Evolutionary conservation across 441 rosid species (phyloP), one percentile per base, ranked within the genome.

Genomic region (Gossypium trilobum): DNA sequence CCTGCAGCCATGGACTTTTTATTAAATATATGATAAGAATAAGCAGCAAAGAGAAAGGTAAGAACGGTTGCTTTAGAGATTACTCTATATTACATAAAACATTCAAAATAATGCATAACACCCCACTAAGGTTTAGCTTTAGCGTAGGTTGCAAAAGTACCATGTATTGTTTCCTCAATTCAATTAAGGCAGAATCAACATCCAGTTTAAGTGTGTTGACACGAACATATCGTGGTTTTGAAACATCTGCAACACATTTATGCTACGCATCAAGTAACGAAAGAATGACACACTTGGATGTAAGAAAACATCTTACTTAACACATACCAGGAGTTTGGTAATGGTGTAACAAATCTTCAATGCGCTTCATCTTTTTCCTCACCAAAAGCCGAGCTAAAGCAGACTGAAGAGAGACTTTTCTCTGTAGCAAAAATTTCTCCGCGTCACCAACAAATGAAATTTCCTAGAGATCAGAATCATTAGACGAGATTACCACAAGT

Each of bases 131-230:
- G 29, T 56, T 50, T 70, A 29, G 71, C 27, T 39, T 54, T 20
- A 22, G 27, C 8, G 60, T 7, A 60, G 73, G 64, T 29, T 29
- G 48, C 59, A 75, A 70, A 70, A 5, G 57, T 87, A 88, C 95
- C 90, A 2, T 76, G 72, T 76, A 89, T 4, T 80, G 81, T 76
- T 87, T 89, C 78, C 80, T 82, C 64, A 93, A 79, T 78, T 89
- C 91, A 64, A 48, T 75, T 68, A 86, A 54, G 4, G 91, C 92
- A 0, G 91, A 83, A 72, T 85, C 87, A 56, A 86, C 83, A 82
- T 84, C 89, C 84, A 87, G 66, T 79, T 90, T 91, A 60, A 93
- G 82, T 25, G 95, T 86, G 84, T 93, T 93, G 29, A 93, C 96
- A 52, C 97, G 93, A 78, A 89, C 91, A 67, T 86, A 88, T 39